These are phyloP conservation scores for Lyophyllum shimeji DNA, from an alignment of 768 basidiomycete genomes.

Conservation along the genomic window DNA sequence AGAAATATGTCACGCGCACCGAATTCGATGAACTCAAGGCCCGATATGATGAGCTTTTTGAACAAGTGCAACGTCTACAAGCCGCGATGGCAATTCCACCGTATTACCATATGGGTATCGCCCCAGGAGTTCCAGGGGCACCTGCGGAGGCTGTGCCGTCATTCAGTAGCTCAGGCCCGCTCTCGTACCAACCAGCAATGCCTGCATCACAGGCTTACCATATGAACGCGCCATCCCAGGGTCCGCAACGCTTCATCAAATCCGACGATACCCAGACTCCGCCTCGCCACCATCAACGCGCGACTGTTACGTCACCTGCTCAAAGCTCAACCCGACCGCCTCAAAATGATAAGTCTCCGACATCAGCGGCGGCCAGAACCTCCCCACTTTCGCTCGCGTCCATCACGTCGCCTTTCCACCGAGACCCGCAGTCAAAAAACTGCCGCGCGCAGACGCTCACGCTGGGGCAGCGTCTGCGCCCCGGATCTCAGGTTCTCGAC, in stretches of 20 bases:
- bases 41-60: slow-evolving; percentile 61
- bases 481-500: slow-evolving; percentile 34
- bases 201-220: slow-evolving; percentile 31
- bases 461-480: slow-evolving; percentile 82
- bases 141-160: slow-evolving; percentile 32
- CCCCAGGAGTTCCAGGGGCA: slow-evolving; percentile 26
- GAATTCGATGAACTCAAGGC: slow-evolving; percentile 77
- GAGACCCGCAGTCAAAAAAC: slow-evolving; percentile 66
- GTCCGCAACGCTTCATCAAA: slow-evolving; percentile 25
- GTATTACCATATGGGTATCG: slow-evolving; percentile 33
- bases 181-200: slow-evolving; percentile 35
- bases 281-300: slow-evolving; percentile 21
- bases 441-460: slow-evolving; percentile 75
- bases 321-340: slow-evolving; percentile 18
- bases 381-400: slow-evolving; percentile 39
- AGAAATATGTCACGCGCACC: slow-evolving; percentile 76
- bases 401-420: slow-evolving; percentile 40
- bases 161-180: slow-evolving; percentile 21
- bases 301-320: slow-evolving; percentile 21
- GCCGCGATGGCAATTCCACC: slow-evolving; percentile 23
- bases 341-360: slow-evolving; percentile 24
- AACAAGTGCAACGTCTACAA: slow-evolving; percentile 50
- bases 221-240: slow-evolving; percentile 21
- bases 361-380: slow-evolving; percentile 24
- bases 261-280: slow-evolving; percentile 23